phyloP scores from a whole-genome alignment of 345 rosid genomes.

The Brassica cretica region DNA sequence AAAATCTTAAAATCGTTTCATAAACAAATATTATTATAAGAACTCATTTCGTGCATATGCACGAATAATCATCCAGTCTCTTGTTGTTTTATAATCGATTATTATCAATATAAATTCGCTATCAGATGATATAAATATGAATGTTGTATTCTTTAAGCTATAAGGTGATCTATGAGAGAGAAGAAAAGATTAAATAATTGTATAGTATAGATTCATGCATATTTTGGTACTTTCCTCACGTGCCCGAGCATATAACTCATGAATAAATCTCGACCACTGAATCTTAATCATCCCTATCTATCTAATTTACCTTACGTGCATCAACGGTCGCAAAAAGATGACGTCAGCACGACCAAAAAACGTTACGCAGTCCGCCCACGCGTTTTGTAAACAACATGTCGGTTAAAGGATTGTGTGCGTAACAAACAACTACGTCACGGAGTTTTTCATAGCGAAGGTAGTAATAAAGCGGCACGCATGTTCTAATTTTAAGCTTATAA shows the following conservation, averaged over 20 bases:
- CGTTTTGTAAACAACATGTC: neutral
- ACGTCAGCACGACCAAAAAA: neutral
- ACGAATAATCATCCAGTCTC: too few relatives aligned
- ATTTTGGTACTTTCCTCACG: slow-evolving; percentile 17
- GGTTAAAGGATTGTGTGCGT: neutral
- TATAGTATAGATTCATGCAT: slow-evolving; percentile 20
- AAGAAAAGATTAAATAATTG: neutral
- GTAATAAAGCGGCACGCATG: slow-evolving; percentile 21
- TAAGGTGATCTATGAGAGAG: neutral
- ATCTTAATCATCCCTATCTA: neutral
- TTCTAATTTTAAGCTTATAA: neutral
- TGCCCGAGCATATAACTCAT: slow-evolving; percentile 8
- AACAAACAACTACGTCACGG: neutral
- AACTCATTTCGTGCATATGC: too few relatives aligned
- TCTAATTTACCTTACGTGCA: neutral
- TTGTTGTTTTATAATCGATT: neutral
- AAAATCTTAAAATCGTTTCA: too few relatives aligned
- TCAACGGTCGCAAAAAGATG: neutral
- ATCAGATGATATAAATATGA: neutral
- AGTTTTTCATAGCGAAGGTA: neutral
- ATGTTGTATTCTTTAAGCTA: neutral
- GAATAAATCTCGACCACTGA: slow-evolving; percentile 22
- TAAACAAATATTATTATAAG: too few relatives aligned
- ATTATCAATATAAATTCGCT: neutral
- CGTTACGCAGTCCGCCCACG: slow-evolving; percentile 14